Percentiles rank a stretch among this genome's conserved stretches.
Evolutionary conservation across 495 filamentous ascomycete species (phyloP).

Genomic region (Friedmanniomyces simplex): DNA sequence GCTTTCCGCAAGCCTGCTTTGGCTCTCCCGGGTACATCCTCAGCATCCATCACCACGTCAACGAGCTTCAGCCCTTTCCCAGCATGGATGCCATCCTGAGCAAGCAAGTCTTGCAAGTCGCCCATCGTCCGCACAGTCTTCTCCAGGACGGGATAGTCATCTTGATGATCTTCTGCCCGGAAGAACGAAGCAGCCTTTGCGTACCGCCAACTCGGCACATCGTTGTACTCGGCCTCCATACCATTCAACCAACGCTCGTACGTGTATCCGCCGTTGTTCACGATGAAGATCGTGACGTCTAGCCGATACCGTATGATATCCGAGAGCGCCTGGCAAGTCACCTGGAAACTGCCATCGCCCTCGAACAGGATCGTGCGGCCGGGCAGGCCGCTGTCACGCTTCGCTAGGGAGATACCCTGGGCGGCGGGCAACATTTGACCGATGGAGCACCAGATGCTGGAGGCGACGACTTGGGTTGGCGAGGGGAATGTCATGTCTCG

Average conservation of each 20-base stretch:
- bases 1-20: slow-evolving; percentile 7
- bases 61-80: slow-evolving; percentile 37
- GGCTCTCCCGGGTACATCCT: slow-evolving; percentile 32
- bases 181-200: slow-evolving; percentile 30
- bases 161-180: slow-evolving; percentile 28
- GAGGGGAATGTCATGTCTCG: slow-evolving; percentile 15
- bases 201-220: slow-evolving; percentile 65
- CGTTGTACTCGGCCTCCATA: slow-evolving; percentile 69
- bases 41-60: slow-evolving; percentile 38
- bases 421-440: slow-evolving; percentile 41
- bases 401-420: slow-evolving; percentile 37
- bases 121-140: slow-evolving; percentile 2
- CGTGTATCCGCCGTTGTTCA: slow-evolving; percentile 31
- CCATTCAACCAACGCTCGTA: slow-evolving; percentile 43
- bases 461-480: slow-evolving; percentile 25
- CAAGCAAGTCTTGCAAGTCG: slow-evolving; percentile 32
- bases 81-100: slow-evolving; percentile 27
- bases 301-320: slow-evolving; percentile 73
- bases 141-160: not conserved
- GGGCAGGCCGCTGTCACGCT: slow-evolving; percentile 23
- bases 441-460: slow-evolving; percentile 35
- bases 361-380: slow-evolving; percentile 60
- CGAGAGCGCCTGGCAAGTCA: slow-evolving; percentile 76
- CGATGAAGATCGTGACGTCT: slow-evolving; percentile 55
- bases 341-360: slow-evolving; percentile 77